Evolutionary conservation across 495 filamentous ascomycete species (phyloP).

Genomic region (Tetracladium setigerum): DNA sequence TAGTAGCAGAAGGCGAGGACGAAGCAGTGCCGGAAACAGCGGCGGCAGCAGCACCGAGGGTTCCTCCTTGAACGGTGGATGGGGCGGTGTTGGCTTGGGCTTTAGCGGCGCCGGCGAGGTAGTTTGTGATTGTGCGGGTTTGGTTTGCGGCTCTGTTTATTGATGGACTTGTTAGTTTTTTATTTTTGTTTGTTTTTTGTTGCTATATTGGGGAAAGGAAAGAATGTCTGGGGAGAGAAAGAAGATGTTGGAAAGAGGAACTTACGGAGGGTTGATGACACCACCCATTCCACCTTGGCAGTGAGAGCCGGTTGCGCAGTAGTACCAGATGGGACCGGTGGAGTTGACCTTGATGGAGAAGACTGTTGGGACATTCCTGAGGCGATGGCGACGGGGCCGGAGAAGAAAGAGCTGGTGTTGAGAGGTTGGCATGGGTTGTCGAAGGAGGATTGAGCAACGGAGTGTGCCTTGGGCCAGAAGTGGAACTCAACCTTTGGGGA

Average conservation of each 20-base stretch:
- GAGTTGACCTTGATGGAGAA: slow-evolving; percentile 34
- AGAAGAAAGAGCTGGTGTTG: slow-evolving; percentile 25
- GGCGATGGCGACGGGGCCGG: slow-evolving; percentile 41
- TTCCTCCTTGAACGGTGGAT: slow-evolving; percentile 11
- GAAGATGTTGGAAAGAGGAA: slow-evolving; percentile 21
- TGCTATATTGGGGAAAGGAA: too few species aligned
- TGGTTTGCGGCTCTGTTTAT: slow-evolving; percentile 15
- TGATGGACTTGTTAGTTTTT: background rate
- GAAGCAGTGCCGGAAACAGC: too few species aligned
- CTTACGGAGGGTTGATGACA: slow-evolving; percentile 33
- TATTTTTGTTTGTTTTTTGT: too few species aligned
- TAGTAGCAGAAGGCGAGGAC: background rate
- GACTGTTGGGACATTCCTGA: slow-evolving; percentile 42
- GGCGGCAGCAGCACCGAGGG: background rate
- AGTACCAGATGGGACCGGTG: slow-evolving; percentile 40
- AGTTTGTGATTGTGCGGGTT: too few species aligned
- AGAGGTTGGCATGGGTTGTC: slow-evolving; percentile 53
- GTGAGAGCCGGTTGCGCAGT: slow-evolving; percentile 34
- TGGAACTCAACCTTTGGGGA: slow-evolving; percentile 51
- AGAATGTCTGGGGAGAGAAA: too few species aligned
- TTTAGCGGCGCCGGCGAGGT: slow-evolving; percentile 24
- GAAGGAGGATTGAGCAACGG: slow-evolving; percentile 59
- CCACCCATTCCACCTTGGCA: slow-evolving; percentile 40
- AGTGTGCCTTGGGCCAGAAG: slow-evolving; percentile 53
- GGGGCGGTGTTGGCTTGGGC: slow-evolving; percentile 11